These are phyloP conservation scores for Zizania palustris DNA, from an alignment of 202 grass and related monocot species.

Conservation along the genomic window DNA sequence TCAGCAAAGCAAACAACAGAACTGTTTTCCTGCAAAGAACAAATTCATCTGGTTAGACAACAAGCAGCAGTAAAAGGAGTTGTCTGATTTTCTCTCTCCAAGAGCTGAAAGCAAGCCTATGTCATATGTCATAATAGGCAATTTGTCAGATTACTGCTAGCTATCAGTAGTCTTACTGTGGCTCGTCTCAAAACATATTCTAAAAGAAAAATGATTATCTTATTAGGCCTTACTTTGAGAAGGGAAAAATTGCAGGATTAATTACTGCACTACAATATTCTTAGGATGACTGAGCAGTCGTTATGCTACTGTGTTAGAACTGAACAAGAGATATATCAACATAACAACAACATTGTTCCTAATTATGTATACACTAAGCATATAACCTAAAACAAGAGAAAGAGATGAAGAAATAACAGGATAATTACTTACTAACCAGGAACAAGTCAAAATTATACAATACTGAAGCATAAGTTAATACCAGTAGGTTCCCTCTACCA, in stretches of 20 bases:
- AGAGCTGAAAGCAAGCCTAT: not conserved
- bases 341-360: not conserved
- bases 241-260: not conserved
- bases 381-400: not conserved
- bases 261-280: constrained; percentile 21
- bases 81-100: too few relatives aligned
- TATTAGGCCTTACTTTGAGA: not conserved
- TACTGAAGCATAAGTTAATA: too few relatives aligned
- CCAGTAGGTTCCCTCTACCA: too few relatives aligned
- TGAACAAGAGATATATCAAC: too few relatives aligned
- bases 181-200: not conserved
- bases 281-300: not conserved
- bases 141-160: not conserved
- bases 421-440: too few relatives aligned
- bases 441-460: too few relatives aligned
- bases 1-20: constrained; percentile 12
- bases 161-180: not conserved
- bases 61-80: constrained; percentile 13
- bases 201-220: not conserved
- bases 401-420: not conserved
- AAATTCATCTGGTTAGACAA: constrained; percentile 34
- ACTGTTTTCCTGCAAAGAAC: constrained; percentile 52
- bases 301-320: not conserved
- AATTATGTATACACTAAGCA: not conserved
- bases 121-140: not conserved